A percentile compares a stretch with the other conserved stretches of the same genome.
Conservation (phyloP, 179 eudicot species). For the Carnegiea gigantea region DNA sequence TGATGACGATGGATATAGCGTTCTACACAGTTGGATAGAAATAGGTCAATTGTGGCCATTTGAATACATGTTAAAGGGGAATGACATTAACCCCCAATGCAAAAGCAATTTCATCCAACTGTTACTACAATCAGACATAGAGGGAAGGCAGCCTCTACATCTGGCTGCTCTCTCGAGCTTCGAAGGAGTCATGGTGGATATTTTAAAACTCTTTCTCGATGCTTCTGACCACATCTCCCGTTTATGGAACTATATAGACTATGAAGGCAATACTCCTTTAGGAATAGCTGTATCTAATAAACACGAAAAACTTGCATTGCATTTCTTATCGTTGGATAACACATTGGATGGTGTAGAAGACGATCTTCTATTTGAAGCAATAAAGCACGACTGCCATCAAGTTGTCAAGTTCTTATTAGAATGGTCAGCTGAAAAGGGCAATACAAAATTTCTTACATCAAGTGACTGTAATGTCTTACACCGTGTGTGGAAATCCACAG, state of each 20-base stretch:
- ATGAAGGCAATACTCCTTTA: neutral
- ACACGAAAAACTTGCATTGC: neutral
- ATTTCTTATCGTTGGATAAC: neutral
- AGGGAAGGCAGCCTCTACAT: neutral
- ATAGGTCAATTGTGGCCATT: neutral
- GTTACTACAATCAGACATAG: neutral
- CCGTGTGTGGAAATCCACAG: too few species aligned
- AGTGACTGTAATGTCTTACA: too few species aligned
- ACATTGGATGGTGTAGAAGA: too few species aligned
- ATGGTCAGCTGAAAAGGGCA: too few species aligned
- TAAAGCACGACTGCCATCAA: neutral
- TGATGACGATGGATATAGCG: neutral
- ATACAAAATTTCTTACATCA: too few species aligned
- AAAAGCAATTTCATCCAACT: too few species aligned
- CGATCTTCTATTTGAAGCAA: neutral
- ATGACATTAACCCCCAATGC: neutral
- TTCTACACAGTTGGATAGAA: neutral
- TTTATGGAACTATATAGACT: neutral
- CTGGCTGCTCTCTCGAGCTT: neutral
- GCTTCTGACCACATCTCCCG: neutral
- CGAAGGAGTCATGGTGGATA: neutral
- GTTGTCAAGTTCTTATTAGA: slow-evolving; percentile 1
- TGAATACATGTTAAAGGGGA: too few species aligned
- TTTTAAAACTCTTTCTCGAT: neutral
- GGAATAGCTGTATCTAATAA: neutral